phyloP scores from a whole-genome alignment of 495 filamentous ascomycete genomes.

The Penicillium dipodomyicola region DNA sequence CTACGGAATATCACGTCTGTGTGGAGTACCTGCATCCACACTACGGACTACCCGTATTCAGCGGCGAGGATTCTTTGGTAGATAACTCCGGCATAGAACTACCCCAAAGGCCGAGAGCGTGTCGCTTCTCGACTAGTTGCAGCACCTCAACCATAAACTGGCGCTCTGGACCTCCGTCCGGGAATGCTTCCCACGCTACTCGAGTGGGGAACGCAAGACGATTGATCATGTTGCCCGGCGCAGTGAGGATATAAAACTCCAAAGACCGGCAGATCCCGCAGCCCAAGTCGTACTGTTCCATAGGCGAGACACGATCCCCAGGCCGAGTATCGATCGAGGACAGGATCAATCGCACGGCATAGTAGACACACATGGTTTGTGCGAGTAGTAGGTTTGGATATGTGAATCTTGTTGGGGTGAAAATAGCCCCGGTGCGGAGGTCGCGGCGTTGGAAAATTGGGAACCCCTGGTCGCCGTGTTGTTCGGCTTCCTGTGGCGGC shows the following conservation, averaged over 20 bases:
- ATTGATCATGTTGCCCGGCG: conserved; percentile 49
- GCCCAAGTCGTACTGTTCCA: conserved; percentile 40
- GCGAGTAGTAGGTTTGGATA: conserved; percentile 44
- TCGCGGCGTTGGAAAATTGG: conserved; percentile 42
- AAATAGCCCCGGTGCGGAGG: conserved; percentile 38
- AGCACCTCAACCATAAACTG: conserved; percentile 40
- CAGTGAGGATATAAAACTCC: conserved; percentile 41
- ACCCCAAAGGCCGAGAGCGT: conserved; percentile 43
- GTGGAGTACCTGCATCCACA: neutral
- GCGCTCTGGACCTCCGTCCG: conserved; percentile 38
- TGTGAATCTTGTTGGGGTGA: conserved; percentile 35
- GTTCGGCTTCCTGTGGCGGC: conserved; percentile 30
- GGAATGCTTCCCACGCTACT: conserved; percentile 46
- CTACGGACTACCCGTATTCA: conserved; percentile 13
- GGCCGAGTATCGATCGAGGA: conserved; percentile 41
- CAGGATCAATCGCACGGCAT: conserved; percentile 35
- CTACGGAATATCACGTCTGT: neutral
- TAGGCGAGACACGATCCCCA: conserved; percentile 31
- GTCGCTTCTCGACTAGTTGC: conserved; percentile 41
- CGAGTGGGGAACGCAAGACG: conserved; percentile 45
- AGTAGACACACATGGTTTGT: conserved; percentile 47
- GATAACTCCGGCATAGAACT: conserved; percentile 43
- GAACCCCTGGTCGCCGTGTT: conserved; percentile 28
- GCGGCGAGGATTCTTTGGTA: conserved; percentile 26
- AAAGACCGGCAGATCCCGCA: conserved; percentile 45